These are phyloP conservation scores for Daldinia childiae DNA, from an alignment of 495 filamentous ascomycete species.

Conservation along the genomic window DNA sequence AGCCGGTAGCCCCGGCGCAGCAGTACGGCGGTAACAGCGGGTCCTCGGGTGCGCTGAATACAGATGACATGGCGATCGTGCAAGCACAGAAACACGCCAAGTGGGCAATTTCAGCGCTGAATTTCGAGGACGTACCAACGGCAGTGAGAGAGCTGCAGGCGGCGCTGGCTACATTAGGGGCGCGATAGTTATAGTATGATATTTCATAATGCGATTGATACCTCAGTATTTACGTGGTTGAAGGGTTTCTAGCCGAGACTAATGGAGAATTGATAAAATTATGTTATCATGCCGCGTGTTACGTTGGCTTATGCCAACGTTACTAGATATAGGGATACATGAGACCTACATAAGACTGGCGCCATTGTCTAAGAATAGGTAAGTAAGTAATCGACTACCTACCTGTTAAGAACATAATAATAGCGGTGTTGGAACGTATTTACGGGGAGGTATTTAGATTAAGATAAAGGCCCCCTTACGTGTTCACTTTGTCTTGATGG, in stretches of 20 bases:
- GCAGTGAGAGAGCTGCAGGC: conserved; percentile 84
- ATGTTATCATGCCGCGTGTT: neutral
- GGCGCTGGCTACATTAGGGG: conserved; percentile 76
- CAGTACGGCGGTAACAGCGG: conserved; percentile 27
- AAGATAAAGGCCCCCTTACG: neutral
- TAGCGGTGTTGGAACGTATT: neutral
- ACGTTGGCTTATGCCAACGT: neutral
- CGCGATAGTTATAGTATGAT: conserved; percentile 30
- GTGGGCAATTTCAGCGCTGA: conserved; percentile 96
- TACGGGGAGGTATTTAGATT: neutral
- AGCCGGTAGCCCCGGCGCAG: conserved; percentile 31
- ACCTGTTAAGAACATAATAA: neutral
- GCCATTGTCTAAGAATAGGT: neutral
- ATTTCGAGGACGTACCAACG: conserved; percentile 94
- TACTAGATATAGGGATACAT: neutral
- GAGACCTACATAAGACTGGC: neutral
- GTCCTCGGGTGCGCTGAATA: conserved; percentile 25
- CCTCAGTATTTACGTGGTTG: neutral
- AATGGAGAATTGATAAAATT: neutral
- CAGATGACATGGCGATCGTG: conserved; percentile 78
- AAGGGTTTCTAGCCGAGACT: neutral
- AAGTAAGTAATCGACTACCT: too few relatives aligned
- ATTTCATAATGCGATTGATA: neutral
- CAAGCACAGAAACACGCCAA: conserved; percentile 94
- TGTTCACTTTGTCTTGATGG: neutral